Evolutionary conservation across 495 filamentous ascomycete species (phyloP).

Genomic region (Hypoxylon perforatum): DNA sequence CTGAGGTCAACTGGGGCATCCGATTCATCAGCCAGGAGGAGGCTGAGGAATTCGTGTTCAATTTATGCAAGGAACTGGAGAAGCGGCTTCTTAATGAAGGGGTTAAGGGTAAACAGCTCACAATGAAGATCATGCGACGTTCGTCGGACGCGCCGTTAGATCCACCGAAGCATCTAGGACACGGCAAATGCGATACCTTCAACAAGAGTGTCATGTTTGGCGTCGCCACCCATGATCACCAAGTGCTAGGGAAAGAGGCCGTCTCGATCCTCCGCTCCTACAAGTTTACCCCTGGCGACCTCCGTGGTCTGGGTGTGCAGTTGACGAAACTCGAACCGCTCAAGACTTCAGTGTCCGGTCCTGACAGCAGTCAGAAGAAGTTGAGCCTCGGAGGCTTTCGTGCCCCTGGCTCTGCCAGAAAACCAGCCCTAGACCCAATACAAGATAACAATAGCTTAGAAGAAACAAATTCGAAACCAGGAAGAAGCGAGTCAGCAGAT

Average conservation of each 20-base stretch:
- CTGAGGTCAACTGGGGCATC: constrained; percentile 98
- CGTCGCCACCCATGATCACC: constrained; percentile 78
- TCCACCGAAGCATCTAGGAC: constrained; percentile 92
- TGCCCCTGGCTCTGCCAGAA: constrained; percentile 41
- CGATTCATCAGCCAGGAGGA: constrained; percentile 90
- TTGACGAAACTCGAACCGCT: constrained; percentile 90
- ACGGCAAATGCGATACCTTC: constrained; percentile 93
- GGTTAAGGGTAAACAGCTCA: constrained; percentile 87
- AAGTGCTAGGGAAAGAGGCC: constrained; percentile 79
- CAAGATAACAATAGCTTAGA: constrained; percentile 28
- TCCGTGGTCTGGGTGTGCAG: constrained; percentile 89
- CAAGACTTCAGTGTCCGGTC: constrained; percentile 57
- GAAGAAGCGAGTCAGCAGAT: constrained; percentile 53
- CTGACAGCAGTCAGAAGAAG: constrained; percentile 72
- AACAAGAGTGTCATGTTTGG: constrained; percentile 87
- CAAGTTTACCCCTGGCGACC: constrained; percentile 86
- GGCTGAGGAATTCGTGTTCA: constrained; percentile 87
- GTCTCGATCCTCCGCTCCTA: constrained; percentile 84
- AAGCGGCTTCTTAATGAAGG: constrained; percentile 81
- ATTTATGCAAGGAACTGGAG: constrained; percentile 83
- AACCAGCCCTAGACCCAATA: constrained; percentile 39
- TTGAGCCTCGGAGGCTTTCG: constrained; percentile 53
- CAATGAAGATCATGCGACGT: constrained; percentile 91
- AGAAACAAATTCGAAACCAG: constrained; percentile 56
- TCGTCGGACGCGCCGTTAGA: constrained; percentile 88